phyloP scores from a whole-genome alignment of 2,329 filamentous ascomycete species.

The Clonostachys byssicola region DNA sequence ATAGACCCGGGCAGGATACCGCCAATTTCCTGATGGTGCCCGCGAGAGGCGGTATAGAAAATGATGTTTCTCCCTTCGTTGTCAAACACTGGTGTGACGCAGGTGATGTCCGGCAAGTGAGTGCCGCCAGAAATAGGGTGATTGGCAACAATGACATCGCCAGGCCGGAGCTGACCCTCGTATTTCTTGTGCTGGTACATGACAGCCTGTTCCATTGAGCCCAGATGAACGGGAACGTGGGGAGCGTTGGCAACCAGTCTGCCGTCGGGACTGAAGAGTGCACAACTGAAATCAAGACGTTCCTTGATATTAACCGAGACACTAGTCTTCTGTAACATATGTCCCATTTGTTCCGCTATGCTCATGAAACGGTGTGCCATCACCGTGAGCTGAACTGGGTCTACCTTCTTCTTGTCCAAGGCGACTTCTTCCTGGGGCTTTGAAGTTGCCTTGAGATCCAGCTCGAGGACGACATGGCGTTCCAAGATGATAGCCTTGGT shows the following conservation, averaged over 20 bases:
- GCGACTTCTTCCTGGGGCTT: slow-evolving; percentile 48
- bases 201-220: slow-evolving; percentile 33
- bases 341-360: slow-evolving; percentile 55
- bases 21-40: slow-evolving; percentile 32
- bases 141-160: slow-evolving; percentile 32
- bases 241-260: slow-evolving; percentile 33
- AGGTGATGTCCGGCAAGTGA: slow-evolving; percentile 33
- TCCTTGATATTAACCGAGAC: slow-evolving; percentile 53
- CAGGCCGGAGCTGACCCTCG: slow-evolving; percentile 21
- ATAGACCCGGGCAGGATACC: slow-evolving; percentile 31
- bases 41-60: slow-evolving; percentile 30
- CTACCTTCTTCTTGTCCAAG: slow-evolving; percentile 13
- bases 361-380: slow-evolving; percentile 55
- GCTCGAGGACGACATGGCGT: slow-evolving; percentile 21
- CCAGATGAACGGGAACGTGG: slow-evolving; percentile 33
- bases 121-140: slow-evolving; percentile 30
- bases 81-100: slow-evolving; percentile 31
- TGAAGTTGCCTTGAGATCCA: slow-evolving; percentile 35
- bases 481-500: slow-evolving; percentile 19
- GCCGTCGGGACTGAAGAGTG: slow-evolving; percentile 34
- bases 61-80: slow-evolving; percentile 29
- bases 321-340: slow-evolving; percentile 48
- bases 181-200: slow-evolving; percentile 26
- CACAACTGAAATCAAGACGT: slow-evolving; percentile 35
- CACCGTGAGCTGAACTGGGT: slow-evolving; percentile 48